Conservation (phyloP, 2,329 filamentous ascomycete species). For the Neopestalotiopsis sp. region DNA sequence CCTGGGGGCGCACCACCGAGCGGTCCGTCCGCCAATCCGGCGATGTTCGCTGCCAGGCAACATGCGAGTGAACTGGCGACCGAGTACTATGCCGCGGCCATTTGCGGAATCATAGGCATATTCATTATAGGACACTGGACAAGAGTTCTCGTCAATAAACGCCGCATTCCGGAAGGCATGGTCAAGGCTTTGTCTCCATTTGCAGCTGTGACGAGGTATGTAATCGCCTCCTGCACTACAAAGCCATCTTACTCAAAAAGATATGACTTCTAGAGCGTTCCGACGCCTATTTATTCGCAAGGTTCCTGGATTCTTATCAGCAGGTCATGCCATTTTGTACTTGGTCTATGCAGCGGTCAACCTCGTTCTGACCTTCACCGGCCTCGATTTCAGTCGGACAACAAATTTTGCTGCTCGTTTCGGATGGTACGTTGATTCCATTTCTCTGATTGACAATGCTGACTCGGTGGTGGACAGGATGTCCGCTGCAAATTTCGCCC, state of each 20-base stretch:
- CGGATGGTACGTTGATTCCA: conserved; percentile 32
- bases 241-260: background rate
- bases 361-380: conserved; percentile 39
- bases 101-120: conserved; percentile 22
- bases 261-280: conserved; percentile 11
- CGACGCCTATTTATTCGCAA: conserved; percentile 35
- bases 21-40: background rate
- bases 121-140: conserved; percentile 25
- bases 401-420: conserved; percentile 38
- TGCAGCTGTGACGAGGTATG: conserved; percentile 21
- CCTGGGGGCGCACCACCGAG: background rate
- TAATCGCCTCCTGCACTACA: background rate
- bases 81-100: conserved; percentile 25
- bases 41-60: conserved; percentile 19
- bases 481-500: conserved; percentile 47
- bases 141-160: conserved; percentile 15
- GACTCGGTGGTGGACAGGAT: conserved; percentile 43
- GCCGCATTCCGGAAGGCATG: conserved; percentile 3
- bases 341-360: conserved; percentile 41
- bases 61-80: conserved; percentile 15
- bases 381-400: conserved; percentile 28
- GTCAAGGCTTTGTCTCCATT: conserved; percentile 21
- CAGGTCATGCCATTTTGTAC: conserved; percentile 44
- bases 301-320: conserved; percentile 44
- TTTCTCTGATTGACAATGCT: background rate